A percentile compares a stretch with the other conserved stretches of the same genome.
Evolutionary conservation across 2,329 filamentous ascomycete species (phyloP).

Genomic region (Colletotrichum paranaense): DNA sequence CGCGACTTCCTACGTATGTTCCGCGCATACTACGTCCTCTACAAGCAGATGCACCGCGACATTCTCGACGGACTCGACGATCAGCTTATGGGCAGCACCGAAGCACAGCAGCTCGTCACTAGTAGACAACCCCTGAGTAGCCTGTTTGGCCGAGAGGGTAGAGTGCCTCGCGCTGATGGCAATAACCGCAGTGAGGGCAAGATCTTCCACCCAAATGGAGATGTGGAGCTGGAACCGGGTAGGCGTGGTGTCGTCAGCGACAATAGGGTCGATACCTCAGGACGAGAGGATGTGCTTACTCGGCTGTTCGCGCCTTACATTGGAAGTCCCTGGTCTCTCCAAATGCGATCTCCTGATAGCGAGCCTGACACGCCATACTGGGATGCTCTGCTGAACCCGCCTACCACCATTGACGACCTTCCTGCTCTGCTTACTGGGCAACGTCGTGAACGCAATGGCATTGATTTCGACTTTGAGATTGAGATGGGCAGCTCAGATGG

Average conservation of each 20-base stretch:
- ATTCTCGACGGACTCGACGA: slow-evolving; percentile 83
- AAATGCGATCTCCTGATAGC: slow-evolving; percentile 42
- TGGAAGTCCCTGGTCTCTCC: slow-evolving; percentile 39
- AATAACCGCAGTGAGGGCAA: slow-evolving; percentile 76
- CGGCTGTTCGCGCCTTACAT: slow-evolving; percentile 57
- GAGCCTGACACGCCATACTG: slow-evolving; percentile 53
- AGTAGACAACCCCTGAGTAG: slow-evolving; percentile 81
- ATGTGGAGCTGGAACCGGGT: slow-evolving; percentile 71
- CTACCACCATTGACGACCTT: slow-evolving; percentile 55
- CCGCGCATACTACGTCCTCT: slow-evolving; percentile 89
- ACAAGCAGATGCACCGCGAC: slow-evolving; percentile 89
- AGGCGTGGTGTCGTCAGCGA: slow-evolving; percentile 67
- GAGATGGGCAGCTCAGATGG: slow-evolving; percentile 38
- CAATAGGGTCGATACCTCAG: slow-evolving; percentile 69
- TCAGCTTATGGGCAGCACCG: slow-evolving; percentile 79
- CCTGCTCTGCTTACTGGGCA: slow-evolving; percentile 49
- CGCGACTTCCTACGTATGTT: slow-evolving; percentile 93
- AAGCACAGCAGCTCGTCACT: slow-evolving; percentile 80
- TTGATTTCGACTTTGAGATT: slow-evolving; percentile 33
- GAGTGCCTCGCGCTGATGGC: slow-evolving; percentile 72
- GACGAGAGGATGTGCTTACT: slow-evolving; percentile 70
- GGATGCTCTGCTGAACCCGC: slow-evolving; percentile 58
- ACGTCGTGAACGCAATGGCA: slow-evolving; percentile 36
- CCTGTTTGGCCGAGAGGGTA: slow-evolving; percentile 78
- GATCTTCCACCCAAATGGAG: slow-evolving; percentile 69